Evolutionary conservation across 306 rosid genomes (phyloP), one percentile per base, ranked within the genome.

Genomic region (Cicer pinnatifidum): DNA sequence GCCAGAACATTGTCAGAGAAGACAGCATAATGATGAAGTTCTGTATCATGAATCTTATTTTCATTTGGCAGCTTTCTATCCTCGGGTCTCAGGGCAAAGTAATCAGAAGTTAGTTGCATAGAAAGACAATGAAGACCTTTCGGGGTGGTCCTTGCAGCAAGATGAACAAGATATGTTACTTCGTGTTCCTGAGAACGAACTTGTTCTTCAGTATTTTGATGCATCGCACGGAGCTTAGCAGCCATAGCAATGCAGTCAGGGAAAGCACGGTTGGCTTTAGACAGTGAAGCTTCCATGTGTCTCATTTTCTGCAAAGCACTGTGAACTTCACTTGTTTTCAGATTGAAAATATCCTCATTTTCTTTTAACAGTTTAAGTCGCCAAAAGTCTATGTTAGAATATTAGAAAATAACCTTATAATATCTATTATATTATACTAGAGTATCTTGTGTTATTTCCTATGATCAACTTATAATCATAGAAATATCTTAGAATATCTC

Each of bases 1-100:
- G 93, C 97, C 79, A 95, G 87, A 89, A 95, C 79, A 84, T 92
- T 95, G 88, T 95, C 97, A 12, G 99, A 92, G 91, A 95, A 95
- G 73, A 95, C 89, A 77, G 84, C 97, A 89, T 86, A 95, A 84
- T 95, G 99, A 84, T 89, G 37, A 61, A 90, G 87, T 64, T 82
- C 56, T 11, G 86, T 76, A 75, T 92, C 90, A 72, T 86, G 80
- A 87, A 90, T 80, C 81, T 72, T 88, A 57, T 90, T 79, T 70
- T 84, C 92, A 73, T 83, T 78, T 52, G 86, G 89, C 67, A 87
- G 79, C 79, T 59, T 82, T 78, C 92, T 85, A 61, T 92, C 88
- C 83, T 72, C 84, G 38, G 92, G 89, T 67, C 71, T 84, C 83
- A 87, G 79, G 72, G 89, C 71, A 72, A 90, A 95, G 87, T 85